Conservation (phyloP, 2,329 filamentous ascomycete genomes). For the Septoria petroselini region DNA sequence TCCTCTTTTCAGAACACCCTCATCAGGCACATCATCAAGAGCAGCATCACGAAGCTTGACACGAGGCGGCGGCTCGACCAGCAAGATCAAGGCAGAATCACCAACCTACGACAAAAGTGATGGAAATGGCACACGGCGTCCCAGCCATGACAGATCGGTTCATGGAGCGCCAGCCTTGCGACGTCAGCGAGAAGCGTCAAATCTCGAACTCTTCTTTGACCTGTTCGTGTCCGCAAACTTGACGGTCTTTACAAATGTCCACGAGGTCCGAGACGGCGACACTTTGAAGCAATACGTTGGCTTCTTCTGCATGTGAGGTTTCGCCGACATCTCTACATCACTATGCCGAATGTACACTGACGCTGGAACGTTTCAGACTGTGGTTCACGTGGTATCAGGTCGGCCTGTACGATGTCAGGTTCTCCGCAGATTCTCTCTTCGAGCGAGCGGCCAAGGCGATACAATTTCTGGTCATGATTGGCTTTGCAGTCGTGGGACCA, state of each 20-base stretch:
- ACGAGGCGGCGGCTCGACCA: background rate
- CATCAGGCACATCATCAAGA: background rate
- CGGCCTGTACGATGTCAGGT: constrained; percentile 63
- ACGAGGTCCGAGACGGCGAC: constrained; percentile 54
- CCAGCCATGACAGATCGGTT: background rate
- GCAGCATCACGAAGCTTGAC: background rate
- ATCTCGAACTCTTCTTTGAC: constrained; percentile 59
- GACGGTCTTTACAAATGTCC: constrained; percentile 57
- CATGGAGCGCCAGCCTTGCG: background rate
- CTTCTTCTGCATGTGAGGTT: constrained; percentile 50
- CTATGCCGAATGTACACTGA: background rate
- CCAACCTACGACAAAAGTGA: background rate
- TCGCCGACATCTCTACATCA: background rate
- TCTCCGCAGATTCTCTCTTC: constrained; percentile 62
- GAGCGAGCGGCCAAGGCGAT: constrained; percentile 58
- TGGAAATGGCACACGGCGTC: background rate
- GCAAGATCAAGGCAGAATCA: constrained; percentile 1
- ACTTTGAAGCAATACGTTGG: constrained; percentile 47
- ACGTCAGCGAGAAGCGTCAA: constrained; percentile 49
- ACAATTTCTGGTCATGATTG: constrained; percentile 63
- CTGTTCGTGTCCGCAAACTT: constrained; percentile 64
- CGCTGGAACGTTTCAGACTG: constrained; percentile 32
- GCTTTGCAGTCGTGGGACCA: constrained; percentile 59
- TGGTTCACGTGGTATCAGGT: constrained; percentile 69
- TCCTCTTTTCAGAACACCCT: background rate